Evolutionary conservation across 2,329 filamentous ascomycete genomes (phyloP).

Genomic region (Lecanicillium sp.): DNA sequence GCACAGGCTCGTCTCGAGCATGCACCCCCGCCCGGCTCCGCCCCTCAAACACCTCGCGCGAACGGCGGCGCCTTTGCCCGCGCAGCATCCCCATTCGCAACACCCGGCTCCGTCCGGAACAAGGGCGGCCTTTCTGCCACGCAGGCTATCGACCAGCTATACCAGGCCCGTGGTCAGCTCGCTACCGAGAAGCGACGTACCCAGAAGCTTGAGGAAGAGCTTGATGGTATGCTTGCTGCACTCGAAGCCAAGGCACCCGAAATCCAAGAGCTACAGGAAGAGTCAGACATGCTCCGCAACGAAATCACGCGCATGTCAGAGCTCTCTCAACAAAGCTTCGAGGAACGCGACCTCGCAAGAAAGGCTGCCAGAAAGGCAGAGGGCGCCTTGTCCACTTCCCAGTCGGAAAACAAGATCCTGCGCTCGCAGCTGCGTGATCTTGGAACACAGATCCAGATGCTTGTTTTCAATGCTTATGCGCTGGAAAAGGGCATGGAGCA

Average conservation of each 20-base stretch:
- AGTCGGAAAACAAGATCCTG: slow-evolving; percentile 69
- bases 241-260: slow-evolving; percentile 84
- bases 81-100: slow-evolving; percentile 56
- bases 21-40: slow-evolving; percentile 37
- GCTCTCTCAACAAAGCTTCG: slow-evolving; percentile 73
- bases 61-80: slow-evolving; percentile 51
- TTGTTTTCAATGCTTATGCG: slow-evolving; percentile 80
- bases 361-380: slow-evolving; percentile 76
- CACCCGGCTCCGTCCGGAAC: slow-evolving; percentile 50
- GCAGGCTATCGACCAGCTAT: slow-evolving; percentile 58
- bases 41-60: slow-evolving; percentile 54
- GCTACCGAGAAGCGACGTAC: slow-evolving; percentile 68
- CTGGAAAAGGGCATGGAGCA: slow-evolving; percentile 72
- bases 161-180: slow-evolving; percentile 65
- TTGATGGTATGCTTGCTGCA: slow-evolving; percentile 81
- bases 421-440: slow-evolving; percentile 84
- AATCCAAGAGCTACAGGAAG: slow-evolving; percentile 75
- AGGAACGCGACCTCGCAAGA: slow-evolving; percentile 71
- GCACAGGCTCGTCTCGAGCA: slow-evolving; percentile 45
- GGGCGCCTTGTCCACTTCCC: slow-evolving; percentile 57
- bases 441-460: slow-evolving; percentile 81
- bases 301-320: slow-evolving; percentile 82
- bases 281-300: slow-evolving; percentile 71
- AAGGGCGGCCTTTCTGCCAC: slow-evolving; percentile 54
- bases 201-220: slow-evolving; percentile 65